A percentile compares a stretch with the other conserved stretches of the same genome.
Conservation (phyloP, 2,329 filamentous ascomycete genomes). For the Lojkania enalia region DNA sequence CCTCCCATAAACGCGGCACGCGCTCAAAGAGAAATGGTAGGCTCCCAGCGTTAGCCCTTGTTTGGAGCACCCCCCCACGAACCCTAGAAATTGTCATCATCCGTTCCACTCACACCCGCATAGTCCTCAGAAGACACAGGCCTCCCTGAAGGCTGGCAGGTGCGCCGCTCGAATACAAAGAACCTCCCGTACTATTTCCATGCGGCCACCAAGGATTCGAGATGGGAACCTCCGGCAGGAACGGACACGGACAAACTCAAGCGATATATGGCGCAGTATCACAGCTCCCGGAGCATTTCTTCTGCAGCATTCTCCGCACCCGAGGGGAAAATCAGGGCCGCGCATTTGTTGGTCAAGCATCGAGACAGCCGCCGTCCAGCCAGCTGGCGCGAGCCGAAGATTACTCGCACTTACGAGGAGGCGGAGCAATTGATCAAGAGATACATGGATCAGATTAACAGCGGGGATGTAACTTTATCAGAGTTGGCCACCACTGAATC, state of each 20-base stretch:
- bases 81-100: constrained; percentile 10
- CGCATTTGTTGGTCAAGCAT: constrained; percentile 94
- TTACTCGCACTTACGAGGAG: constrained; percentile 86
- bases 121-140: constrained; percentile 54
- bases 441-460: constrained; percentile 75
- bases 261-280: constrained; percentile 87
- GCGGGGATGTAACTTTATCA: constrained; percentile 65
- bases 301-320: constrained; percentile 41
- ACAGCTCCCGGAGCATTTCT: constrained; percentile 62
- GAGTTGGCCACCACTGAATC: constrained; percentile 87
- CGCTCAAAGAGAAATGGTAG: constrained; percentile 31
- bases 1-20: background rate
- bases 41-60: constrained; percentile 13
- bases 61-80: constrained; percentile 4
- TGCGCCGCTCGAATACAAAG: constrained; percentile 97
- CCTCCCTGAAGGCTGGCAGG: constrained; percentile 87
- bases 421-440: constrained; percentile 75
- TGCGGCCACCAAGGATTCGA: constrained; percentile 77
- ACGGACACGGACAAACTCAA: constrained; percentile 93
- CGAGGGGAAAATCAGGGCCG: constrained; percentile 85
- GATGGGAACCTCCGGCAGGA: constrained; percentile 89
- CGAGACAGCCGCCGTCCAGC: constrained; percentile 82
- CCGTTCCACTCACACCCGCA: constrained; percentile 23
- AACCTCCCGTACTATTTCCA: constrained; percentile 99
- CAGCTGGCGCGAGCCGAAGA: constrained; percentile 90